A percentile compares a stretch with the other conserved stretches of the same genome.
Conservation (phyloP, 2,329 filamentous ascomycete genomes). For the Coccinonectria pachysandricola region DNA sequence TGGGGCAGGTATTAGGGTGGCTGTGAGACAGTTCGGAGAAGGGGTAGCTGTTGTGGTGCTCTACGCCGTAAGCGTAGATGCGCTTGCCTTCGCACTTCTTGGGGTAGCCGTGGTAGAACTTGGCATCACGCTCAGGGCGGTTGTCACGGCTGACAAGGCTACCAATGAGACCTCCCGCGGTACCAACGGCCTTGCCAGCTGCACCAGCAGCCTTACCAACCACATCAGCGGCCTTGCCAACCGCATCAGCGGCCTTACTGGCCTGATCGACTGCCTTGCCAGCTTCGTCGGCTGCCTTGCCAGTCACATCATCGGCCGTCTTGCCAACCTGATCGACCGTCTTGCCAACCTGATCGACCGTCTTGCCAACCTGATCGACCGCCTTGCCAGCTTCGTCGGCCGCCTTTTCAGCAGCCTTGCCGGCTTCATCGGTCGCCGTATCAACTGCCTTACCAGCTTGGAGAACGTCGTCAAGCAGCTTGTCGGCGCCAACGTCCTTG, state of each 20-base stretch:
- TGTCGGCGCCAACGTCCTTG: neutral
- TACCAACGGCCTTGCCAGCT: too few relatives aligned
- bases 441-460: constrained; percentile 3
- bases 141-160: too few relatives aligned
- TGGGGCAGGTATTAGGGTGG: constrained; percentile 11
- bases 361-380: constrained; percentile 5
- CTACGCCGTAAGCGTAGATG: constrained; percentile 6
- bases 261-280: constrained; percentile 4
- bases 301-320: constrained; percentile 6
- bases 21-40: constrained; percentile 5
- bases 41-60: constrained; percentile 2
- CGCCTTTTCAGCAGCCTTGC: too few relatives aligned
- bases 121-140: constrained; percentile 5
- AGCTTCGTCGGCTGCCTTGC: constrained; percentile 4
- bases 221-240: too few relatives aligned
- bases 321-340: constrained; percentile 7
- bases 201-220: too few relatives aligned
- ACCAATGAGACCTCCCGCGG: neutral
- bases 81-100: constrained; percentile 6
- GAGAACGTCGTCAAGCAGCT: constrained; percentile 3
- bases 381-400: too few relatives aligned
- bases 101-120: constrained; percentile 11
- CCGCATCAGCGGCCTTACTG: neutral
- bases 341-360: constrained; percentile 5
- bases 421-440: constrained; percentile 1